Base-by-base conservation (phyloP, 73 alveolate genomes). In the Paramecium primaurelia region DNA sequence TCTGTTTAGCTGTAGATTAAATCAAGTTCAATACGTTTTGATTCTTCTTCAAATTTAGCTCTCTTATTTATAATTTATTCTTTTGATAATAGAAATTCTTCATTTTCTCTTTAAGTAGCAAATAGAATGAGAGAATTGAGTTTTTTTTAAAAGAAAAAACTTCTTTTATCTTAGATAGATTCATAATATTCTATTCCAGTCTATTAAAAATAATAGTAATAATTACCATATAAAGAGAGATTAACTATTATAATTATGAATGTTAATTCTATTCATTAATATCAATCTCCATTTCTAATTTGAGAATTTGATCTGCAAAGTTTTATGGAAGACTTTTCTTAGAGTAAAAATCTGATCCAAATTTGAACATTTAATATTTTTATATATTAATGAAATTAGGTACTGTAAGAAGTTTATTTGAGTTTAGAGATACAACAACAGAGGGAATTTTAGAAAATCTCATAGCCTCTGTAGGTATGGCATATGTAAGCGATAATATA, bases 111-210 rank as follows among this genome's bases (percentile, higher is more conserved):
- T 54, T 54, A 8, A 18, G 69, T 54, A 0, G 25, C 5, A 18
- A 18, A 54, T 6, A 45, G 58, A 84, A 89, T 89, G 2, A 89
- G 14, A 71, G 77, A 54, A 28, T 59, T 89, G 37, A 89, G 36
- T 89, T 89, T 89, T n/a, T 54, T 89, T 45, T 88, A 38, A 34
- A 89, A 89, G 68, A 54, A 54, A 34, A 89, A 60, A 28, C 44
- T 12, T 32, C 85, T 71, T 73, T 51, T 71, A 49, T 89, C 92
- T 34, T 83, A 60, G 28, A 89, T 89, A 3, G 94, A 89, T 77
- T 89, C 94, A 89, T 89, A 89, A 47, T 89, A 89, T 51, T 89
- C 92, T 45, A 89, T 84, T 26, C 92, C 94, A 22, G 40, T 45
- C 94, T 89, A 49, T 16, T 12, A 4, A 12, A 2, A 14, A 12